Evolutionary conservation across 148 eudicot species (phyloP), one percentile per base, ranked within the genome.

Genomic region (Silene uniflora): DNA sequence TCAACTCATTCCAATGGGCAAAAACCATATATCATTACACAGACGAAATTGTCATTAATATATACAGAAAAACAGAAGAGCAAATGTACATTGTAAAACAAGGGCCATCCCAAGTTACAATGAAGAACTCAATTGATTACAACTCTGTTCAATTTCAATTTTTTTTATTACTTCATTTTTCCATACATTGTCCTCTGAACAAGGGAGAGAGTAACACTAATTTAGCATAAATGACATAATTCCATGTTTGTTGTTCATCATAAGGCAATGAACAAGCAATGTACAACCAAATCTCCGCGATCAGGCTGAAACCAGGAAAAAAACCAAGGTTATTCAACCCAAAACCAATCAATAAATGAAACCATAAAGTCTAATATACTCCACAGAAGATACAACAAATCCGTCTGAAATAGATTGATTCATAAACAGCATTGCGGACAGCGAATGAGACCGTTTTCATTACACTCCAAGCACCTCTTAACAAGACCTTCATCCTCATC

Each of bases 361-460:
- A 12, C 69, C 52, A 35, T 8, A 60, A 60, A 60, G 22, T 2
- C 23, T n/a, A 60, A 3, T 9, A 18, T 22, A 7, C 6, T 62
- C 13, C 14, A 49, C 54, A 10, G 54, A 49, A 13, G 14, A 49
- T 49, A 32, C 54, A 3, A 49, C 2, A 6, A 49, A 49, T 10
- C 54, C 35, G 4, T 32, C 35, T 32, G 35, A 32, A 39, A 39
- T 39, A 39, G 44, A 39, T 39, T 6, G 56, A 52, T 52, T 76
- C 80, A 81, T 3, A 68, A 67, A 56, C 88, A 89, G 80, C 98
- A 95, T 56, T 74, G 75, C 0, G 93, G 93, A 81, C 98, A 95
- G 1, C 97, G 91, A 68, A 90, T 81, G 84, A 95, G 70, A 10
- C 98, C 98, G 46, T 95, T 95, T 35, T 95, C 98, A 67, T 95